A percentile compares a stretch with the other conserved stretches of the same genome.
Evolutionary conservation across 345 rosid genomes (phyloP).

Genomic region (Eucalyptus regnans): DNA sequence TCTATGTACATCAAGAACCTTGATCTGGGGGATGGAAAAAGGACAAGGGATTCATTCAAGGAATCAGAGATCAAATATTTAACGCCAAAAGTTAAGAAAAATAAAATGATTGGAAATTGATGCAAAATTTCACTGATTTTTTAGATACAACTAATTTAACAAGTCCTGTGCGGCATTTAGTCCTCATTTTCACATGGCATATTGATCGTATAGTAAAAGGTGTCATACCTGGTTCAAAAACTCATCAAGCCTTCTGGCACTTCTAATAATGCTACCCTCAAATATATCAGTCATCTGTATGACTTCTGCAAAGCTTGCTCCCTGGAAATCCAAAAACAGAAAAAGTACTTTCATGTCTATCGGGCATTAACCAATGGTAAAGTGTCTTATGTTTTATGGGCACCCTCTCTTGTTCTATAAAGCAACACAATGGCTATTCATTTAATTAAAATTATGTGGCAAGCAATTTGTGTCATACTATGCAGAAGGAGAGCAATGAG

Average conservation of each 20-base stretch:
- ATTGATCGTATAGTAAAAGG: background rate
- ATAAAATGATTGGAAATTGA: background rate
- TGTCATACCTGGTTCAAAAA: conserved; percentile 79
- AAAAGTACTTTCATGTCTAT: background rate
- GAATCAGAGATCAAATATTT: background rate
- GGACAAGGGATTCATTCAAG: background rate
- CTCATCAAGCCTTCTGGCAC: conserved; percentile 92
- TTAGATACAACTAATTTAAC: background rate
- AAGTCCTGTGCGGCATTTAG: background rate
- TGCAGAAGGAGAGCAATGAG: background rate
- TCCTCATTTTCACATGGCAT: background rate
- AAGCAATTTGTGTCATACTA: background rate
- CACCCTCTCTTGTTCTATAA: background rate
- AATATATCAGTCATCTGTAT: conserved; percentile 96
- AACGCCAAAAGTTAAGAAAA: background rate
- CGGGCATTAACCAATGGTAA: background rate
- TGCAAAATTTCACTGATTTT: background rate
- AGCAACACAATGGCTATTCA: background rate
- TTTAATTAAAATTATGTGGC: background rate
- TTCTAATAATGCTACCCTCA: conserved; percentile 94
- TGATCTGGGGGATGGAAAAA: background rate
- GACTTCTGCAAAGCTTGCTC: conserved; percentile 83
- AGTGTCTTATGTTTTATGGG: background rate
- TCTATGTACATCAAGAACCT: background rate
- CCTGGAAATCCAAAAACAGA: conserved; percentile 25